These are phyloP conservation scores for Piromyces finnis DNA, from an alignment of 192 early-diverging fungal genomes.

Conservation along the genomic window DNA sequence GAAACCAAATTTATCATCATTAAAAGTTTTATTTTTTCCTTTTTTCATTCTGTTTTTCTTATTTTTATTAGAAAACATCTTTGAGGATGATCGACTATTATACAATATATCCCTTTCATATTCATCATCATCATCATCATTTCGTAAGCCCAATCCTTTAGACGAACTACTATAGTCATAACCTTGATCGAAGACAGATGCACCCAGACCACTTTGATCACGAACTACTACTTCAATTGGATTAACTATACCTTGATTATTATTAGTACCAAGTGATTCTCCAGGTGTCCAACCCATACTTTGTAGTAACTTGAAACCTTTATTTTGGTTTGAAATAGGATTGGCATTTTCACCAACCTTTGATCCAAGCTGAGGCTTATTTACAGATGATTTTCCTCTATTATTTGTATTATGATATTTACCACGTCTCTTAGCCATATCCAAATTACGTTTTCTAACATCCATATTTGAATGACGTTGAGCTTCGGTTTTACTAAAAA, in stretches of 20 bases:
- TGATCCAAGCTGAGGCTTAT: neutral
- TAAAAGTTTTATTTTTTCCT: neutral
- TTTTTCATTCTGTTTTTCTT: neutral
- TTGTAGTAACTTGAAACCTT: neutral
- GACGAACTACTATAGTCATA: neutral
- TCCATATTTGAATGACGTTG: neutral
- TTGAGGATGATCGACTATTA: neutral
- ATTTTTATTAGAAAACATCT: neutral
- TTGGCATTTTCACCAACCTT: neutral
- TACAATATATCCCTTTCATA: neutral
- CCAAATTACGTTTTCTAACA: neutral
- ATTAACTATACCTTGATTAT: neutral
- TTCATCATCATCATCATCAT: neutral
- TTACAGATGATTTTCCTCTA: neutral
- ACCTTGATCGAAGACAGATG: neutral
- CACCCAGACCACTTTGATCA: neutral
- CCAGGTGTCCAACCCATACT: neutral
- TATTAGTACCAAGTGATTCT: neutral
- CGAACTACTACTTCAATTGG: neutral
- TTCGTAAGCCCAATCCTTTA: neutral
- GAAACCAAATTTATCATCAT: neutral
- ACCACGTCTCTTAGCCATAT: neutral
- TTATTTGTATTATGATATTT: neutral
- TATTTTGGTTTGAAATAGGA: neutral
- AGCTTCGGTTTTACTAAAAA: neutral